A percentile compares a stretch with the other conserved stretches of the same genome.
Evolutionary conservation across 129 eudicot species (phyloP).

Genomic region (Lonicera japonica): DNA sequence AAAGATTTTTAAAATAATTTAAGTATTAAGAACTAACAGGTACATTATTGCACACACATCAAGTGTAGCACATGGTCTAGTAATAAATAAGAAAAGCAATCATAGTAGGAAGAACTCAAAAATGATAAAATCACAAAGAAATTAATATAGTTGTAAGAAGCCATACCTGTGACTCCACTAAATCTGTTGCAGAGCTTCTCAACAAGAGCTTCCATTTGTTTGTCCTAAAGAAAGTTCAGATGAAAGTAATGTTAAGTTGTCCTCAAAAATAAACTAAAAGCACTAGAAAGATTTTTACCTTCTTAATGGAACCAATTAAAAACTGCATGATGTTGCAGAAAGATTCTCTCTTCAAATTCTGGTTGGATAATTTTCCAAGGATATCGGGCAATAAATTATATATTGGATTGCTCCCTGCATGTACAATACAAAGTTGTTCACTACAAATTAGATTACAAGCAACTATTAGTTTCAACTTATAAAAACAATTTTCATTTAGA

Average conservation of each 20-base stretch:
- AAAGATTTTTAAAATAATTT: too few species aligned
- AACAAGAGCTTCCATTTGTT: slow-evolving; percentile 98
- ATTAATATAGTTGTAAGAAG: neutral
- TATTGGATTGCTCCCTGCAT: slow-evolving; percentile 83
- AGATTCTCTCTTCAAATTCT: slow-evolving; percentile 62
- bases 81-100: neutral
- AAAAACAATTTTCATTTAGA: too few species aligned
- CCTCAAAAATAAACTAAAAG: neutral
- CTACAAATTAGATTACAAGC: too few species aligned
- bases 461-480: too few species aligned
- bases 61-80: too few species aligned
- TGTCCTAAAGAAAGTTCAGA: slow-evolving; percentile 46
- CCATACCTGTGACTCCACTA: slow-evolving; percentile 78
- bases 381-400: slow-evolving; percentile 95
- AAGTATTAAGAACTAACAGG: too few species aligned
- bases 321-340: slow-evolving; percentile 95
- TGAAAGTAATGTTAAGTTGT: slow-evolving; percentile 1
- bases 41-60: too few species aligned
- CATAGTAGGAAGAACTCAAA: neutral
- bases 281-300: slow-evolving; percentile 36
- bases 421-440: slow-evolving; percentile 4
- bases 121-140: neutral
- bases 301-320: slow-evolving; percentile 88
- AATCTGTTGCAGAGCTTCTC: slow-evolving; percentile 94
- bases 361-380: slow-evolving; percentile 78